Percentiles rank a stretch among this genome's conserved stretches.
Evolutionary conservation across 202 grass and related monocot genomes (phyloP).

Genomic region (Dendrocalamus latiflorus): DNA sequence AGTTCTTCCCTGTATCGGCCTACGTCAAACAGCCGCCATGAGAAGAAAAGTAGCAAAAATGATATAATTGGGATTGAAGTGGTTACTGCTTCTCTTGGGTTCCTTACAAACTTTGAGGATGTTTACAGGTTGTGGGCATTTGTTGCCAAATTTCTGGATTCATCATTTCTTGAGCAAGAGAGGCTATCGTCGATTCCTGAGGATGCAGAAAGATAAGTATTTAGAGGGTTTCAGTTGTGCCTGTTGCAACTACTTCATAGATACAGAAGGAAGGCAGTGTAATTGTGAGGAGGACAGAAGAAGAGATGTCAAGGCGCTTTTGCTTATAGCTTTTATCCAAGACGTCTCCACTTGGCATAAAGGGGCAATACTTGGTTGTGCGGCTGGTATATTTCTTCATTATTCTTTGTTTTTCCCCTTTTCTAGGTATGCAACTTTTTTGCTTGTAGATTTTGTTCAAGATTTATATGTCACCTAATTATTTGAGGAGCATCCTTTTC

Average conservation of each 20-base stretch:
- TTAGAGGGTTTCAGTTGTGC: conserved; percentile 37
- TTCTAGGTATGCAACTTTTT: conserved; percentile 45
- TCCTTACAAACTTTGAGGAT: conserved; percentile 96
- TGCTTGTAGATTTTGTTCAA: conserved; percentile 55
- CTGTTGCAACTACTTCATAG: conserved; percentile 36
- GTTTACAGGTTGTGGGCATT: conserved; percentile 95
- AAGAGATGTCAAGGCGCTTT: conserved; percentile 27
- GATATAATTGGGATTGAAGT: conserved; percentile 66
- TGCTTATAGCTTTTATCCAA: conserved; percentile 35
- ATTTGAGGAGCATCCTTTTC: conserved; percentile 48
- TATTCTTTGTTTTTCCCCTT: conserved; percentile 33
- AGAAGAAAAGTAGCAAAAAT: conserved; percentile 61
- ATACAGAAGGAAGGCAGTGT: conserved; percentile 29
- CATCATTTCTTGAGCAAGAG: conserved; percentile 68
- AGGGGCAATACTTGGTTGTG: conserved; percentile 38
- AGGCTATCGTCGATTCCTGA: conserved; percentile 73
- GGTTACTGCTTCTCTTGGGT: conserved; percentile 90
- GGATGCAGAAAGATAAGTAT: conserved; percentile 50
- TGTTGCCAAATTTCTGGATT: conserved; percentile 85
- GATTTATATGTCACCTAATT: conserved; percentile 43
- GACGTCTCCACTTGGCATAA: conserved; percentile 33
- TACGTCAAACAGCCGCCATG: conserved; percentile 43
- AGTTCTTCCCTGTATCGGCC: conserved; percentile 48
- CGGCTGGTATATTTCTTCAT: conserved; percentile 83
- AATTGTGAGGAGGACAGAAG: conserved; percentile 25